Conservation (phyloP, 2,329 filamentous ascomycete species). For the Ascocoryne sarcoides region DNA sequence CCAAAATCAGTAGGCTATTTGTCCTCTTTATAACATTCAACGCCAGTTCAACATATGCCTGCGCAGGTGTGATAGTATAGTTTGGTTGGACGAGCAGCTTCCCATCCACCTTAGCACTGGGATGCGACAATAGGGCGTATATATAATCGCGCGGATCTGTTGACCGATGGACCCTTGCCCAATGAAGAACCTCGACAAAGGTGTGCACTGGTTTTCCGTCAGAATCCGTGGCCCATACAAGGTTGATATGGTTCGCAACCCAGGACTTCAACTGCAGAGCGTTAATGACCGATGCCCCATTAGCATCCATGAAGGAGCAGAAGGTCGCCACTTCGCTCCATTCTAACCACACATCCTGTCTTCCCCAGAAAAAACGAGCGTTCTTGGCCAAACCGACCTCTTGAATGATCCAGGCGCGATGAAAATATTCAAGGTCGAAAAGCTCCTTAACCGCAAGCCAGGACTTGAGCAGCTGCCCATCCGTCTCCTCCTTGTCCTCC, state of each 20-base stretch:
- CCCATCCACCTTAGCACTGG: constrained; percentile 9
- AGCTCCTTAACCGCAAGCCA: constrained; percentile 30
- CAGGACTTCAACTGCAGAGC: constrained; percentile 9
- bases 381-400: constrained; percentile 30
- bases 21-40: constrained; percentile 7
- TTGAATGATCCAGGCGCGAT: constrained; percentile 33
- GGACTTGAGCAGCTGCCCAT: constrained; percentile 3
- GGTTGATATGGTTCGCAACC: constrained; percentile 13
- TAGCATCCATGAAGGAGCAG: constrained; percentile 8
- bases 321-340: constrained; percentile 9
- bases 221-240: constrained; percentile 8
- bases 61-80: constrained; percentile 6
- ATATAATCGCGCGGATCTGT: constrained; percentile 12
- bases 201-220: constrained; percentile 5
- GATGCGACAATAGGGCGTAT: constrained; percentile 8
- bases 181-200: constrained; percentile 13
- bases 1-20: constrained; percentile 8
- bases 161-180: constrained; percentile 10
- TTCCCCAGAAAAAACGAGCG: constrained; percentile 31
- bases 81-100: constrained; percentile 8
- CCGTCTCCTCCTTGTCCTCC: constrained; percentile 2
- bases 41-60: constrained; percentile 9
- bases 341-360: constrained; percentile 4
- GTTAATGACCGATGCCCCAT: constrained; percentile 10
- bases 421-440: constrained; percentile 32